Base-by-base conservation (phyloP, 805 yeast species). In the Teunomyces kruisii region DNA sequence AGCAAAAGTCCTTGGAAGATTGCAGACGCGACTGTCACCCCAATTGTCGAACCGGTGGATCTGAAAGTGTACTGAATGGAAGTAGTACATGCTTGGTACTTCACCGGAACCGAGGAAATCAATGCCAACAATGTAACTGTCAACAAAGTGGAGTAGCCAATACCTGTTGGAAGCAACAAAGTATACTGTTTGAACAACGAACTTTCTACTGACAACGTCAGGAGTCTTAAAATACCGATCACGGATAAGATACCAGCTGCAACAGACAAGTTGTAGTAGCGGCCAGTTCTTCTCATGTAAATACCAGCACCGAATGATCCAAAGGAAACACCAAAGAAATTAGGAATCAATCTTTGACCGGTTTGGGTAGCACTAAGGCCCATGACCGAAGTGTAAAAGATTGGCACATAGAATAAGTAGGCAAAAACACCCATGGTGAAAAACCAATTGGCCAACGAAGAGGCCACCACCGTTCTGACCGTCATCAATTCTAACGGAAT, bases 21-120 rank as follows among this genome's bases (percentile, higher is more conserved):
- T 3, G 89, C 83, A 15, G 86, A 76, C 0, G 87, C 83, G 9
- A 83, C 54, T 1, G 91, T 71, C 12, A 88, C 90, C 31, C 96
- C 96, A 40, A 88, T 64, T 0, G 94, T 86, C n/a, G 92, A 84
- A 0, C 96, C 96, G 0, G 90, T 83, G 8, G 92, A 84, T 57
- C 96, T 75, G 70, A 86, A 88, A 0, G 91, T 90, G 61, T 91
- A 90, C 58, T 88, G 96, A 46, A 91, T 86, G 0, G 96, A 87
- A 0, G 97, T 90, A 2, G 92, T 85, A 15, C 89, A 77, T 1
- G 97, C 96, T 63, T 88, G 96, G 56, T 74, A 78, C 42, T 78
- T 74, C 16, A 71, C 63, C 8, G 86, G 83, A 2, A 85, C 94
- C 1, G 94, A 79, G 0, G 94, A 83, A 43, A 88, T 85, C 64